Evolutionary conservation across 441 rosid genomes (phyloP).

Genomic region (Aquilaria agallochum): DNA sequence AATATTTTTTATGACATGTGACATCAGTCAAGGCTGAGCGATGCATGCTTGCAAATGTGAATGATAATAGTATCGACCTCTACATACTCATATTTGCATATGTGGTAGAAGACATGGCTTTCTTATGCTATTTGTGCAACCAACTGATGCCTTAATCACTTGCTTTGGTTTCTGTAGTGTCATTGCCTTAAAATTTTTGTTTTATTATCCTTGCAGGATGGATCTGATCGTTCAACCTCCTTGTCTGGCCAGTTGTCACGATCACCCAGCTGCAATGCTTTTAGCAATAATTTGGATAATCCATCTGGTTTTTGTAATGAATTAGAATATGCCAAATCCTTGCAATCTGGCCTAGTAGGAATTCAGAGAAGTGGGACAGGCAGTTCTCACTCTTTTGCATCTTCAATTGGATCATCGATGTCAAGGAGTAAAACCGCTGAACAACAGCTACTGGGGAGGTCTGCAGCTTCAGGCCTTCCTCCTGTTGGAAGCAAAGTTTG

Average conservation of each 20-base stretch:
- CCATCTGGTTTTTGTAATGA: conserved; percentile 40
- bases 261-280: conserved; percentile 71
- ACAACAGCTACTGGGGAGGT: conserved; percentile 48
- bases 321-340: conserved; percentile 38
- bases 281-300: conserved; percentile 48
- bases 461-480: conserved; percentile 59
- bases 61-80: too few species aligned
- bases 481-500: conserved; percentile 63
- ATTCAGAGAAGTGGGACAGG: conserved; percentile 28
- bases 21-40: too few species aligned
- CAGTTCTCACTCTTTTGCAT: conserved; percentile 40
- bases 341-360: conserved; percentile 36
- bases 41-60: too few species aligned
- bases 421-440: conserved; percentile 81
- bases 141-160: too few species aligned
- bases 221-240: conserved; percentile 59
- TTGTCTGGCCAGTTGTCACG: conserved; percentile 55
- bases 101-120: too few species aligned
- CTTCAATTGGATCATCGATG: conserved; percentile 58
- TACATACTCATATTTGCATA: too few species aligned
- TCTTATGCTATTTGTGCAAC: too few species aligned
- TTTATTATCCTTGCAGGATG: conserved; percentile 43
- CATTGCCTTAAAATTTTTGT: neutral
- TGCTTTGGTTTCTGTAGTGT: too few species aligned
- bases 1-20: too few species aligned